Percentiles rank a stretch among this genome's conserved stretches.
Conservation (phyloP, 768 basidiomycete genomes). For the Xanthoconium stramineum region DNA sequence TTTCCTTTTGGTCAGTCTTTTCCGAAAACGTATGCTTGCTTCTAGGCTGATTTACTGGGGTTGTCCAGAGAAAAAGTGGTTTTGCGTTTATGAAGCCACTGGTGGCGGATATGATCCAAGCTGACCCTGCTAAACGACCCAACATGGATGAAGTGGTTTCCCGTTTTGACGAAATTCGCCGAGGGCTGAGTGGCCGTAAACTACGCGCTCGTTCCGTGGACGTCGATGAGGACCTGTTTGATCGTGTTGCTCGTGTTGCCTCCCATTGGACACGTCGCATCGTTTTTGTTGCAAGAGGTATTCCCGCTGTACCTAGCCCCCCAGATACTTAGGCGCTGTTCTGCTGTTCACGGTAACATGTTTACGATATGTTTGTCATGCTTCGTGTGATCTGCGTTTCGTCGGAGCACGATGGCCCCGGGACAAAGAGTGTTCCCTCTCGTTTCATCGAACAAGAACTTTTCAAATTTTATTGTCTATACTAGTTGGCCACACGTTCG, state of each 20-base stretch:
- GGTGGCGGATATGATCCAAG: slow-evolving; percentile 32
- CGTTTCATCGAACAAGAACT: too few relatives aligned
- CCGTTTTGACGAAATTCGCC: slow-evolving; percentile 24
- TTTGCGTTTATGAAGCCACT: slow-evolving; percentile 21
- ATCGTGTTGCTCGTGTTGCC: slow-evolving; percentile 5
- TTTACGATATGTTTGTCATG: not conserved
- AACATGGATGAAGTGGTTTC: slow-evolving; percentile 35
- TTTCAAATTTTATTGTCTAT: too few relatives aligned
- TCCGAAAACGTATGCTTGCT: too few relatives aligned
- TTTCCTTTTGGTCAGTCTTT: not conserved
- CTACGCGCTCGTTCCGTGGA: slow-evolving; percentile 24
- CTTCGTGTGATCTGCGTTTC: too few relatives aligned
- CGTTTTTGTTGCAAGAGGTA: slow-evolving; percentile 4
- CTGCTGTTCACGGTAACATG: not conserved
- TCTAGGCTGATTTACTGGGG: not conserved
- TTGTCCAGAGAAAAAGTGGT: not conserved
- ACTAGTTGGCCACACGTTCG: too few relatives aligned
- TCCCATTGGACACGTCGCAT: slow-evolving; percentile 28
- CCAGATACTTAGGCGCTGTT: not conserved
- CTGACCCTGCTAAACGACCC: slow-evolving; percentile 34
- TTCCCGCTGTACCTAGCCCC: slow-evolving; percentile 16
- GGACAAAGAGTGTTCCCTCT: too few relatives aligned
- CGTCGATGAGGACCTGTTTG: slow-evolving; percentile 8
- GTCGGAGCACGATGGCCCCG: too few relatives aligned
- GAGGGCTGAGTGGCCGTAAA: slow-evolving; percentile 18